Base-by-base conservation (phyloP, 495 filamentous ascomycete genomes). In the Talaromyces proteolyticus region DNA sequence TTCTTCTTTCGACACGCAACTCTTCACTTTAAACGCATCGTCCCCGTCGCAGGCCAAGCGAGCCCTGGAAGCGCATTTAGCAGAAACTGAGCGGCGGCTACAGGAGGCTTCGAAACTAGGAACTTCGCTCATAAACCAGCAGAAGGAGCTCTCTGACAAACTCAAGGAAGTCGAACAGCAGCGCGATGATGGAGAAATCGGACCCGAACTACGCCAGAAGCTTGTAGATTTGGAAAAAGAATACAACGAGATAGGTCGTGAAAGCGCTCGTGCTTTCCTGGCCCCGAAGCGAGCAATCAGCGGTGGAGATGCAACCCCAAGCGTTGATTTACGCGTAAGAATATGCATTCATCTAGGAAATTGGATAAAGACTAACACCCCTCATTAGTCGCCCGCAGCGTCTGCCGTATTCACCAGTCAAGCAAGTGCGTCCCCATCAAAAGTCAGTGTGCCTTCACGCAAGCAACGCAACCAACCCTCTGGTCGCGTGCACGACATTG, bases 211-310 rank as follows among this genome's bases (percentile, higher is more conserved):
- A 57, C 83, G 86, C 12, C 83, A 86, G 65, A 91, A 86, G 63
- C 73, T 98, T 23, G 76, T 81, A 8, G 92, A 95, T 49, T 76
- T 97, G 57, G 93, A 98, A 61, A 86, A 80, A 63, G 94, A 96
- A 54, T 97, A 94, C 65, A 93, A 93, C 65, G 93, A 97, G 54
- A 88, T 96, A 41, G 91, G 91, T 24, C 79, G 85, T 46, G 91
- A 97, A 60, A 91, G 87, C 18, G 87, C 91, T 40, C 81, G 92
- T 44, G 90, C 89, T 6, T 91, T 96, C 64, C 70, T 97, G 48
- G 76, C 58, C 18, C 89, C 93, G 12, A 92, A 91, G 62, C 81
- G 89, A 38, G 76, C 87, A 58, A 80, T 87, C 47, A 76, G 82
- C 39, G 84, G 81, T 49, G 77, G 66, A 51, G 86, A 85, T 54